Evolutionary conservation across 2,329 filamentous ascomycete genomes (phyloP), one percentile per base, ranked within the genome.

Genomic region (Penicillium freii): DNA sequence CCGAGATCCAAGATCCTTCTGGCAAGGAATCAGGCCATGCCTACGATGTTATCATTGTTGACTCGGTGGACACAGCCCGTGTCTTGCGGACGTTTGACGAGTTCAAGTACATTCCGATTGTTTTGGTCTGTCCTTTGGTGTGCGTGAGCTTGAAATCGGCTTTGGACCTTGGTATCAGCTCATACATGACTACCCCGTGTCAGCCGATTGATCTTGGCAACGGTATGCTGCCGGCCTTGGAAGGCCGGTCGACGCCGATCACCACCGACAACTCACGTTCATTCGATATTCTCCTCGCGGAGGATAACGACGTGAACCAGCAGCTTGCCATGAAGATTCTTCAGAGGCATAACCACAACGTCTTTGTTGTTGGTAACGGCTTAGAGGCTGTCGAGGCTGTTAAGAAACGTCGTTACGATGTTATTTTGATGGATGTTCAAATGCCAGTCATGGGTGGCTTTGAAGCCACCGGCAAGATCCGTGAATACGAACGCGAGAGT

Each of bases 391-490:
- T 97, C 15, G 90, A 97, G 71, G 87, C 90, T n/a, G 87, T 97
- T 66, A 92, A 95, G 81, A 86, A 88, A 72, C 93, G 89, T 78
- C 89, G 91, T 72, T 99, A 95, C 73, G 94, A 99, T 74, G 91
- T 96, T 60, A 94, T 99, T 63, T 83, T 99, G 48, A 99, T 99
- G 94, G 94, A 99, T 72, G 94, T 99, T 19, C 94, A 97, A 74
- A 99, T 99, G 94, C 94, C 94, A n/a, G 90, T 97, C 69, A 97
- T 97, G 92, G 94, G 94, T 72, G 94, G 94, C 44, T 97, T 99
- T 72, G 94, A 99, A 77, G 92, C 94, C 15, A 99, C 94, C 5
- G 90, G 87, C 65, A 96, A 96, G 80, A 99, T 99, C 65, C 87
- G 94, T 69, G 92, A 97, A 73, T 97, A 93, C 74, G 94, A 99